phyloP scores from a whole-genome alignment of 768 basidiomycete genomes.

The Boletus sp. region DNA sequence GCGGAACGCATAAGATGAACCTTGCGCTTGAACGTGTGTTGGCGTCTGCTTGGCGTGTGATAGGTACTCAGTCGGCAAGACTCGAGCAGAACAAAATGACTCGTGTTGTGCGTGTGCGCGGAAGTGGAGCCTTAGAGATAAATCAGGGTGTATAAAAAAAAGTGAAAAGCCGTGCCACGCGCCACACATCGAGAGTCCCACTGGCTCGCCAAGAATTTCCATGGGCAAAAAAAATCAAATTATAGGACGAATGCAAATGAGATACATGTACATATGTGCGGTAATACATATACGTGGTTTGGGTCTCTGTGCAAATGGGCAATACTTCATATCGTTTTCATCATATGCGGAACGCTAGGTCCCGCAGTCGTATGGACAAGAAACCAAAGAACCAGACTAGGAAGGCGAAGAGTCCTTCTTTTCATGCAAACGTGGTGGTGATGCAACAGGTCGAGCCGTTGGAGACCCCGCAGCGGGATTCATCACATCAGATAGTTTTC shows the following conservation, averaged over 20 bases:
- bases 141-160: neutral
- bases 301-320: conserved; percentile 16
- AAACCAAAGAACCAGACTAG: conserved; percentile 12
- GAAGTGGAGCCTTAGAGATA: neutral
- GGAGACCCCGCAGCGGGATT: conserved; percentile 51
- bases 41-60: neutral
- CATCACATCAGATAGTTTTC: conserved; percentile 53
- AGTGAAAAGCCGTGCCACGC: neutral
- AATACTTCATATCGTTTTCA: conserved; percentile 25
- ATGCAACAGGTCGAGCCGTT: conserved; percentile 50
- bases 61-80: neutral
- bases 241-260: conserved; percentile 14
- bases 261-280: conserved; percentile 30
- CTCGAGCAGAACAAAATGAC: neutral
- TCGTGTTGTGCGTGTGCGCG: neutral
- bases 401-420: conserved; percentile 32
- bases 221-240: neutral
- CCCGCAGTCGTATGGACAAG: conserved; percentile 12
- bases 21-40: neutral
- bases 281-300: conserved; percentile 30
- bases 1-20: conserved; percentile 15
- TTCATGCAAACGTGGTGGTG: conserved; percentile 45
- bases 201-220: neutral
- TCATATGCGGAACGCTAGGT: conserved; percentile 11
- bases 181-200: neutral